Conservation (phyloP, 306 rosid species). For the Vigna angularis region DNA sequence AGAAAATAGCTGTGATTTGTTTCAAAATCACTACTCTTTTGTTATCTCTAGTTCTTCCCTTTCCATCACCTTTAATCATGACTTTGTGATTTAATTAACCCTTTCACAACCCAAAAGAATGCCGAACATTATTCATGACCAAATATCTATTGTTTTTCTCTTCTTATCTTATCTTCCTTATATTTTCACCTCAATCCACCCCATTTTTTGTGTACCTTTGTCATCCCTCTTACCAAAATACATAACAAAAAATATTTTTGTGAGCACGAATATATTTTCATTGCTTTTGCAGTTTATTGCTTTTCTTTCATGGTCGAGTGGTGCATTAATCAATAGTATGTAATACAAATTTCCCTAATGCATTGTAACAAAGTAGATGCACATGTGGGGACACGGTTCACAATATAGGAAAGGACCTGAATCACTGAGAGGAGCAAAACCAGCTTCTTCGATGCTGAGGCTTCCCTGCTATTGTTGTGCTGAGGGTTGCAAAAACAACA, state of each 20-base stretch:
- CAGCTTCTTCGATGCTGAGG: slow-evolving; percentile 78
- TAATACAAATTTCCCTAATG: neutral
- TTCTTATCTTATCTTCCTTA: neutral
- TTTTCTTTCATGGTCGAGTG: neutral
- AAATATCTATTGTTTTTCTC: neutral
- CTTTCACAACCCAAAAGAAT: neutral
- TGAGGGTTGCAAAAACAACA: slow-evolving; percentile 90
- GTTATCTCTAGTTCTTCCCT: neutral
- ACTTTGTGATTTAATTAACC: neutral
- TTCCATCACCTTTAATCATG: neutral
- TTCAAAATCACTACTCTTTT: neutral
- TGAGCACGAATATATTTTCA: neutral
- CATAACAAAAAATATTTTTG: neutral
- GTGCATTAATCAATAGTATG: neutral
- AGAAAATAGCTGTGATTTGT: neutral
- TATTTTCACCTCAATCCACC: neutral
- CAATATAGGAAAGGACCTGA: slow-evolving; percentile 93
- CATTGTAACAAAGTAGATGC: slow-evolving; percentile 64
- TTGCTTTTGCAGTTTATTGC: neutral
- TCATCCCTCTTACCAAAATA: neutral
- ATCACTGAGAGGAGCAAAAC: slow-evolving; percentile 78
- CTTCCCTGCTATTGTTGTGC: slow-evolving; percentile 95
- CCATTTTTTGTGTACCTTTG: neutral
- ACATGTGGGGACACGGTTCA: slow-evolving; percentile 99
- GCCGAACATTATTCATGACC: neutral